Evolutionary conservation across 2,329 filamentous ascomycete genomes (phyloP).

Genomic region (Monosporascus sp.): DNA sequence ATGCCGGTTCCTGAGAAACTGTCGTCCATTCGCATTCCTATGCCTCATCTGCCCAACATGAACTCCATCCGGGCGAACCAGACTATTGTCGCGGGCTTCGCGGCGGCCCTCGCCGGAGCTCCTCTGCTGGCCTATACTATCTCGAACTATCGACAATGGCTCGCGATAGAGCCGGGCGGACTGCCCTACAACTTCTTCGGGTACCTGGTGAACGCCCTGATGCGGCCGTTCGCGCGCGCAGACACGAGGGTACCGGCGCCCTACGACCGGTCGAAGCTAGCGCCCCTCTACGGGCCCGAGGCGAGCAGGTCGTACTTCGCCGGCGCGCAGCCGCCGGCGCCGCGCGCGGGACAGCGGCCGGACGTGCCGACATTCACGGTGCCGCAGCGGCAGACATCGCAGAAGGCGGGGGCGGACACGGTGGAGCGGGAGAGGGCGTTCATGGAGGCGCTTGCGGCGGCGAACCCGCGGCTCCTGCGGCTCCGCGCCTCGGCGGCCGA

Average conservation of each 20-base stretch:
- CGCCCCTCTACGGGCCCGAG: slow-evolving; percentile 19
- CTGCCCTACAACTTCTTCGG: slow-evolving; percentile 36
- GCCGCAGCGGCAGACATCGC: slow-evolving; percentile 33
- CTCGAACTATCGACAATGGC: slow-evolving; percentile 32
- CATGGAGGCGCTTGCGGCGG: slow-evolving; percentile 13
- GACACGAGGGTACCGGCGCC: slow-evolving; percentile 27
- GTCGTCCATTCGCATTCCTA: background rate
- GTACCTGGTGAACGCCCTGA: slow-evolving; percentile 31
- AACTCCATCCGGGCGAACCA: background rate
- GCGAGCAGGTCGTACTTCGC: slow-evolving; percentile 17
- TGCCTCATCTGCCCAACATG: background rate
- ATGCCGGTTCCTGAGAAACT: too few species aligned
- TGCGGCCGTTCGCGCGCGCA: slow-evolving; percentile 27
- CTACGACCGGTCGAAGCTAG: slow-evolving; percentile 13
- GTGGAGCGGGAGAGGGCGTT: slow-evolving; percentile 19
- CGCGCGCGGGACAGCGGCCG: slow-evolving; percentile 22
- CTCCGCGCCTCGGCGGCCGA: slow-evolving; percentile 26
- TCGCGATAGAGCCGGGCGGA: slow-evolving; percentile 38
- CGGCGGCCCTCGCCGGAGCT: background rate
- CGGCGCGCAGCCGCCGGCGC: slow-evolving; percentile 4
- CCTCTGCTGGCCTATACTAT: slow-evolving; percentile 17
- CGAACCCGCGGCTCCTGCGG: slow-evolving; percentile 24
- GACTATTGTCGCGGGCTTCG: background rate
- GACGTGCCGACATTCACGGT: slow-evolving; percentile 28
- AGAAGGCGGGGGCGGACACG: slow-evolving; percentile 9